phyloP scores from a whole-genome alignment of 2,329 filamentous ascomycete genomes.

The Ascochyta viciae-villosae region DNA sequence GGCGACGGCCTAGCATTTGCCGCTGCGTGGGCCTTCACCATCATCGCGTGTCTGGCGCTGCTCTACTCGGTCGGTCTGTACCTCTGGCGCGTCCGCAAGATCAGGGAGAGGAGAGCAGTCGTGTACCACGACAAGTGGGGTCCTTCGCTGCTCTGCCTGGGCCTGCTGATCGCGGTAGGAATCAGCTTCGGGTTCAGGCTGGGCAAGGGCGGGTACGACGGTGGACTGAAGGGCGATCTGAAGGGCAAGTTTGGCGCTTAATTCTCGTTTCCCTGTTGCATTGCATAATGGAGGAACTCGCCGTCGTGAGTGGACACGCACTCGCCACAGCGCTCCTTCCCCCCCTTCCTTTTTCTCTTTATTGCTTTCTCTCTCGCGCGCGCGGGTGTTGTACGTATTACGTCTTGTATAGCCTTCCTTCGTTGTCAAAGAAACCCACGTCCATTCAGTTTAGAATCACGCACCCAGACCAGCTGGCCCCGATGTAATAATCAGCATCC shows the following conservation, averaged over 20 bases:
- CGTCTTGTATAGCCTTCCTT: not conserved
- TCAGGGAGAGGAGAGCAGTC: conserved; percentile 81
- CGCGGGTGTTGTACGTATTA: not conserved
- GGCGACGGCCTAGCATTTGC: conserved; percentile 46
- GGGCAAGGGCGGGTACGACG: conserved; percentile 58
- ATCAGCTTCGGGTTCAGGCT: conserved; percentile 83
- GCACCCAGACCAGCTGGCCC: too few relatives aligned
- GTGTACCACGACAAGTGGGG: conserved; percentile 92
- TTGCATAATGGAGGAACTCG: too few relatives aligned
- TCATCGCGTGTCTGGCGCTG: conserved; percentile 79
- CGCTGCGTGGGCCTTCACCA: conserved; percentile 76
- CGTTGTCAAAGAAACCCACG: too few relatives aligned
- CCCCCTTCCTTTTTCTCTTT: too few relatives aligned
- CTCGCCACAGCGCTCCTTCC: too few relatives aligned
- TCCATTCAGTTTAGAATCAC: too few relatives aligned
- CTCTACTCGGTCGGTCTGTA: conserved; percentile 85
- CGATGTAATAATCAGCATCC: not conserved
- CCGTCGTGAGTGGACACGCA: too few relatives aligned
- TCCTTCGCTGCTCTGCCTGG: conserved; percentile 75
- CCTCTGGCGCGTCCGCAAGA: conserved; percentile 85
- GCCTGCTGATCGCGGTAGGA: conserved; percentile 75
- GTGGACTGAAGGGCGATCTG: conserved; percentile 50
- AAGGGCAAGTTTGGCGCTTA: conserved; percentile 15
- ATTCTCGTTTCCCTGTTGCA: too few relatives aligned
- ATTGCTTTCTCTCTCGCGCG: not conserved